A percentile compares a stretch with the other conserved stretches of the same genome.
Conservation (phyloP, 164 flowering plant species). For the Kalanchoe fedtschenkoi region DNA sequence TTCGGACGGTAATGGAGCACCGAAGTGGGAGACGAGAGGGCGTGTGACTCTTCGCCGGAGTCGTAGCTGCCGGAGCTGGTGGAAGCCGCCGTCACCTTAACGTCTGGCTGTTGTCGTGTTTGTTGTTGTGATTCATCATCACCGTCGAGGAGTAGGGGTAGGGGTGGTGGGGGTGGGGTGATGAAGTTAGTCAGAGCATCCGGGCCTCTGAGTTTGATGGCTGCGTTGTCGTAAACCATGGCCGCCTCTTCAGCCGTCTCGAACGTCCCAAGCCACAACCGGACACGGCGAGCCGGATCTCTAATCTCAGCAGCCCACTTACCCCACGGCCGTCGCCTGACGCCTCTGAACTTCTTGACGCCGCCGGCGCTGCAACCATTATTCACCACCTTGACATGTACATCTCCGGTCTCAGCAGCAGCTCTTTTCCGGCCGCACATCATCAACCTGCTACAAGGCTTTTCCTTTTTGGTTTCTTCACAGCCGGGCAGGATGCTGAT, state of each 20-base stretch:
- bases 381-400: neutral
- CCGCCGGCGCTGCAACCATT: neutral
- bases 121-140: neutral
- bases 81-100: constrained; percentile 5
- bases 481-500: constrained; percentile 25
- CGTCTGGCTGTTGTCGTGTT: constrained; percentile 10
- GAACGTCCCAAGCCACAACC: constrained; percentile 85
- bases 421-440: constrained; percentile 9
- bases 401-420: neutral
- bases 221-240: constrained; percentile 73
- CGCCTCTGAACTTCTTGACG: constrained; percentile 66
- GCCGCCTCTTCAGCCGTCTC: constrained; percentile 93
- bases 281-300: constrained; percentile 51
- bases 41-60: constrained; percentile 30
- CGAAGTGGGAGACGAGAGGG: constrained; percentile 54
- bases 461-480: constrained; percentile 5
- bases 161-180: constrained; percentile 12
- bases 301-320: constrained; percentile 98
- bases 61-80: constrained; percentile 31
- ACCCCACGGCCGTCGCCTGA: constrained; percentile 85
- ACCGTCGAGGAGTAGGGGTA: neutral
- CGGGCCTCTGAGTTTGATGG: constrained; percentile 72
- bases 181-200: constrained; percentile 67
- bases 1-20: constrained; percentile 33
- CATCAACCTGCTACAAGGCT: neutral